Base-by-base conservation (phyloP, 2,329 filamentous ascomycete species). In the Colletotrichum lindemuthianum region DNA sequence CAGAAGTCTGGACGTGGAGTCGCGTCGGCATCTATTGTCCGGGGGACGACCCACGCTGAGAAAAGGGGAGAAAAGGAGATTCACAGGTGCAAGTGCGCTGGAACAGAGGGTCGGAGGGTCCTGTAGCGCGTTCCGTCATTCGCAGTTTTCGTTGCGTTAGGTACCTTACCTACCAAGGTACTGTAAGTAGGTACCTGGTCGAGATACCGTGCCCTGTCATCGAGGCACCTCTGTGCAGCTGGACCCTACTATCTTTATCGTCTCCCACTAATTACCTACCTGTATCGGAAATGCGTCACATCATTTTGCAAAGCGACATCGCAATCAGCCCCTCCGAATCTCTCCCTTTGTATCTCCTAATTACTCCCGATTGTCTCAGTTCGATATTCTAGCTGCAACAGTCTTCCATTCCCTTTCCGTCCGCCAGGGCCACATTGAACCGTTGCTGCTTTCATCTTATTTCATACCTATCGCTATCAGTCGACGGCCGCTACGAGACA, bases 41-140 rank as follows among this genome's bases (percentile, higher is more conserved):
- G 60, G 60, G 63, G 52, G 53, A 44, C 55, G 53, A 44, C 55
- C 59, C 59, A 58, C 53, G 47, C 53, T 51, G 50, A 59, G 47
- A 44, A 12, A 16, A 44, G 47, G 49, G 16, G 24, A 24, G 24
- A 24, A 24, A 24, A 24, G 24, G 24, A 24, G 24, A 24, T 24
- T 24, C 24, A 24, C 4, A 24, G 24, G 24, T 24, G 24, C 24
- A 24, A 24, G 36, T 40, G 13, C 16, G 2, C 48, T 34, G n/a
- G 48, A 50, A 53, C 4, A 52, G 49, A 16, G 34, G 58, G 48
- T 51, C 33, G 32, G 13, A 47, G 40, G 16, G 15, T 41, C 59
- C 43, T 48, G n/a, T 58, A 58, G 59, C 61, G 61, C 49, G 66
- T 66, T 66, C 56, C 66, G 63, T 67, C 66, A 67, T 66, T 63